These are phyloP conservation scores for Penstemon newberryi DNA, from an alignment of 257 asterid species.

Conservation along the genomic window DNA sequence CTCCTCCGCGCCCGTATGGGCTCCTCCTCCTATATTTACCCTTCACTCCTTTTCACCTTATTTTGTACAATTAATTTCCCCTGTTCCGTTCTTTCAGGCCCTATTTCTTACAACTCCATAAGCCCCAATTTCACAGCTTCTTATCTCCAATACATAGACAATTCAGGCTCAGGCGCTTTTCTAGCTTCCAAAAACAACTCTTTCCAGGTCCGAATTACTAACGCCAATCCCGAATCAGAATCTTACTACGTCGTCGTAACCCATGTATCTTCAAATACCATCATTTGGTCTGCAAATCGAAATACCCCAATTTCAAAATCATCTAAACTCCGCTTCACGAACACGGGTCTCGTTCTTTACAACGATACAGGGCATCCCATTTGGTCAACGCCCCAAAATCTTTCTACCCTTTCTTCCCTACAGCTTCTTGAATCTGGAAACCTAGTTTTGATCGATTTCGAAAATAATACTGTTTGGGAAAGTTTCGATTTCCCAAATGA, in stretches of 20 bases:
- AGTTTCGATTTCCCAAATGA: constrained; percentile 66
- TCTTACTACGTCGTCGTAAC: constrained; percentile 38
- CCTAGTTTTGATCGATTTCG: constrained; percentile 46
- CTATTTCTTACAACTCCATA: constrained; percentile 26
- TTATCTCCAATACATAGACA: constrained; percentile 39
- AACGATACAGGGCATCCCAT: constrained; percentile 32
- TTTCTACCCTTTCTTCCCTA: constrained; percentile 35
- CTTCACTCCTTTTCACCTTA: constrained; percentile 9
- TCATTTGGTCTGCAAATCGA: constrained; percentile 52
- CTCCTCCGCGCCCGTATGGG: constrained; percentile 42
- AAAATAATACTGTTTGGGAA: constrained; percentile 47
- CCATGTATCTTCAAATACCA: constrained; percentile 33
- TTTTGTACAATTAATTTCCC: constrained; percentile 8
- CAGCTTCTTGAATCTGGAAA: constrained; percentile 67
- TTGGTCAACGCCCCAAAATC: constrained; percentile 59
- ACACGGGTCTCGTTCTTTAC: constrained; percentile 38
- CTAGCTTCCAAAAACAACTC: constrained; percentile 28
- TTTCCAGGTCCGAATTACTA: constrained; percentile 45
- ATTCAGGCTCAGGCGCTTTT: constrained; percentile 49
- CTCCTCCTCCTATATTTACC: constrained; percentile 6
- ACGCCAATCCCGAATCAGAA: constrained; percentile 29
- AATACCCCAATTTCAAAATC: constrained; percentile 38
- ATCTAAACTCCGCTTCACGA: constrained; percentile 34
- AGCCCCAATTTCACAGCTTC: constrained; percentile 39
- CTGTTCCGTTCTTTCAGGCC: constrained; percentile 32